A percentile compares a stretch with the other conserved stretches of the same genome.
Evolutionary conservation across 352 stramenopile species (phyloP).

Genomic region (Phytophthora hybrid): DNA sequence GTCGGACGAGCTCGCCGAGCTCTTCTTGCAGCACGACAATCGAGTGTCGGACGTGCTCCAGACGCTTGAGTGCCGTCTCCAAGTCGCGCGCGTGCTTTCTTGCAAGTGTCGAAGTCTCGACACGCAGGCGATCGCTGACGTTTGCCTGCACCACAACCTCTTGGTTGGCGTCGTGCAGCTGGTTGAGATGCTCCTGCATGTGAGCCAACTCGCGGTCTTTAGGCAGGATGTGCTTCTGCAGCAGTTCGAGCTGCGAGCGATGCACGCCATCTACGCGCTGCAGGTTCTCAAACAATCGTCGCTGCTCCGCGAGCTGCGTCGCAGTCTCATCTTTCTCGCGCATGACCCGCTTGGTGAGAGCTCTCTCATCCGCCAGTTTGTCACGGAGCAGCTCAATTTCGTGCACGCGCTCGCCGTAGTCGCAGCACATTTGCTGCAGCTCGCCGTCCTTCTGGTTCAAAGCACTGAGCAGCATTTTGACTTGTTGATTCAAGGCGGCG

Average conservation of each 20-base stretch:
- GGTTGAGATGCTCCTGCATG: constrained; percentile 68
- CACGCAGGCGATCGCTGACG: constrained; percentile 65
- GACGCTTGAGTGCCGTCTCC: constrained; percentile 32
- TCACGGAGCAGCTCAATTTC: constrained; percentile 50
- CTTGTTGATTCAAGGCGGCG: constrained; percentile 65
- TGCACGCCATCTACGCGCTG: constrained; percentile 76
- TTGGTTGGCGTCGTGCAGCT: constrained; percentile 72
- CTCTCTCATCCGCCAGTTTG: constrained; percentile 47
- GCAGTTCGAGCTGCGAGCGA: constrained; percentile 74
- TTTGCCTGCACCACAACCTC: constrained; percentile 79
- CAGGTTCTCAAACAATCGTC: constrained; percentile 57
- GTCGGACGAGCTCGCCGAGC: constrained; percentile 63
- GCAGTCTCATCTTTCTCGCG: constrained; percentile 57
- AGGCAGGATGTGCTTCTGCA: constrained; percentile 73
- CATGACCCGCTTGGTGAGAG: constrained; percentile 32
- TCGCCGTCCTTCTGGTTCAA: constrained; percentile 71
- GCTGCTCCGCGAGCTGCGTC: constrained; percentile 46
- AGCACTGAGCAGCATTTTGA: constrained; percentile 75
- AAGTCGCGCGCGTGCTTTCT: constrained; percentile 61
- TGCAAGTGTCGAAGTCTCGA: constrained; percentile 49
- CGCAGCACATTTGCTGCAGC: constrained; percentile 42
- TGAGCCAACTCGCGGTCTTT: constrained; percentile 73
- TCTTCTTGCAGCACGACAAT: constrained; percentile 75
- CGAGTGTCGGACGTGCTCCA: constrained; percentile 62
- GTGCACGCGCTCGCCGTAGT: constrained; percentile 34